Base-by-base conservation (phyloP, 257 asterid genomes). In the Lycium barbarum region DNA sequence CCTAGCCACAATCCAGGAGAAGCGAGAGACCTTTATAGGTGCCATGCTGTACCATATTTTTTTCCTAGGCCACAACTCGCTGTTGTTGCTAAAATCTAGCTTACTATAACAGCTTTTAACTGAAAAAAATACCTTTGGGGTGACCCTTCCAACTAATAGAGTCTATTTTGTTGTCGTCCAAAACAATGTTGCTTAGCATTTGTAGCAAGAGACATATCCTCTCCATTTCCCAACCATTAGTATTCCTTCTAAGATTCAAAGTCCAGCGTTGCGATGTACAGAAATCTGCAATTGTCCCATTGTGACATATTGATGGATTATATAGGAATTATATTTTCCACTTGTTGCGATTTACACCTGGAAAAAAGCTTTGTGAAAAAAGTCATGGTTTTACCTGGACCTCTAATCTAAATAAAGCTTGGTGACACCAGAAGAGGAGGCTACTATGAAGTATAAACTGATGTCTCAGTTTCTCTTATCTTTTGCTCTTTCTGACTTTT, bases 351-450 rank as follows among this genome's bases (percentile, higher is more conserved):
- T 72, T 72, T 43, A 43, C 57, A 9, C 51, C 80, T 72, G 9
- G 79, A 71, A 43, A 35, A 40, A n/a, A n/a, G 18, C 36, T 9
- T 2, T 72, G 18, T 43, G 79, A 71, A 71, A 18, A 67, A 43
- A 2, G 17, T 72, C 15, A 70, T 43, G 57, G 57, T 43, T 43
- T 72, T 18, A 43, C 80, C 57, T 43, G 17, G 18, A 72, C 57
- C 33, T 72, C 80, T 71, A 71, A 71, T 40, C 55, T 71, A 40
- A 66, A n/a, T 71, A 71, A 55, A 71, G 79, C 80, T 43, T 72
- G 80, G 57, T 72, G 57, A 72, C 20, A n/a, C 57, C 74, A 67
- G 73, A 66, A 66, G 73, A 66, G 47, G 79, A 38, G 55, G 57
- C 80, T 72, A 11, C n/a, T 72, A 72, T 43, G 80, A 18, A 11